Evolutionary conservation across 345 rosid species (phyloP).

Genomic region (Arabidopsis suecica): DNA sequence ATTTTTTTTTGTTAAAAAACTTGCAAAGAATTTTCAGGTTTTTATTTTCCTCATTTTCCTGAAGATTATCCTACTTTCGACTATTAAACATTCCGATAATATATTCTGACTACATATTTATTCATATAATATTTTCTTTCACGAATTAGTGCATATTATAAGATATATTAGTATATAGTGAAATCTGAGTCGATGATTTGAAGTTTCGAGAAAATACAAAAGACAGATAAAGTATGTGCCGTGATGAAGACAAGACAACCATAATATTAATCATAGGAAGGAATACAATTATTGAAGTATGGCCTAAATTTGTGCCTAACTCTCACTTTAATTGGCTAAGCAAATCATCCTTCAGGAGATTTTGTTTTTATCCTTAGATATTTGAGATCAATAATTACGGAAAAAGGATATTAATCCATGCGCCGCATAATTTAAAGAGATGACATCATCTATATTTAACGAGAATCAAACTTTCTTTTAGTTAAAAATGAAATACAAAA

Average conservation of each 20-base stretch:
- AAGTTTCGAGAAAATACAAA: constrained; percentile 26
- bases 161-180: constrained; percentile 4
- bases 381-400: neutral
- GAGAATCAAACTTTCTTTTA: constrained; percentile 12
- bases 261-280: neutral
- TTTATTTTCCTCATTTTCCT: neutral
- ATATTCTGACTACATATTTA: neutral
- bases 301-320: constrained; percentile 39
- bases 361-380: constrained; percentile 1
- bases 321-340: constrained; percentile 26
- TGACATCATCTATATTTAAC: neutral
- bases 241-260: constrained; percentile 24
- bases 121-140: neutral
- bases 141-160: neutral
- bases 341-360: constrained; percentile 15
- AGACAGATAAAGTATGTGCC: constrained; percentile 8
- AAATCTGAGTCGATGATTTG: constrained; percentile 6
- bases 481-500: neutral
- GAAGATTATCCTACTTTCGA: neutral
- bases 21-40: neutral
- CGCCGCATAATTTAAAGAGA: constrained; percentile 12
- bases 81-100: constrained; percentile 17
- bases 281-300: constrained; percentile 18
- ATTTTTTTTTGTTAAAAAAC: neutral
- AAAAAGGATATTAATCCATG: constrained; percentile 4